Percentiles rank a stretch among this genome's conserved stretches.
phyloP scores from a whole-genome alignment of 2,329 filamentous ascomycete genomes.

The Aspergillus brasiliensis region DNA sequence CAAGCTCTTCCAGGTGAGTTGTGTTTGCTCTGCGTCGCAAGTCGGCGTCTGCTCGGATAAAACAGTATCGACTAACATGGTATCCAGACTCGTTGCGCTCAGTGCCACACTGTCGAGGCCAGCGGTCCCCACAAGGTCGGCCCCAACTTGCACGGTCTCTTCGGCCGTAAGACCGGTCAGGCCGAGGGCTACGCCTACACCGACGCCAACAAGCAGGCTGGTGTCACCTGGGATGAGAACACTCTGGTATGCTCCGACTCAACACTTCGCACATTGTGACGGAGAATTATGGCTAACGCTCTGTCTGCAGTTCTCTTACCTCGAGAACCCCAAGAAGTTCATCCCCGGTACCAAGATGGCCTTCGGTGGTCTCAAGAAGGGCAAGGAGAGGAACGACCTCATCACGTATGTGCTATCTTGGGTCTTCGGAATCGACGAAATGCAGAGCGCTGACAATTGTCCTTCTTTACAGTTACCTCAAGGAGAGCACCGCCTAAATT shows the following conservation, averaged over 20 bases:
- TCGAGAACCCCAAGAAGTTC: constrained; percentile 99
- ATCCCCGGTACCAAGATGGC: constrained; percentile 99
- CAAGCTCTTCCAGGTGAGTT: constrained; percentile 84
- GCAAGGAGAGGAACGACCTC: constrained; percentile 97
- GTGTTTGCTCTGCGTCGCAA: background rate
- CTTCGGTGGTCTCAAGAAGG: constrained; percentile 99
- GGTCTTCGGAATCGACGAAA: background rate
- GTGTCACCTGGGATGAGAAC: constrained; percentile 81
- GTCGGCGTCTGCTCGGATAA: too few species aligned
- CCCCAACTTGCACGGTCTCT: constrained; percentile 94
- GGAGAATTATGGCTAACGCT: constrained; percentile 15
- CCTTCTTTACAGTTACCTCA: constrained; percentile 39
- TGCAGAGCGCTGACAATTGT: constrained; percentile 19
- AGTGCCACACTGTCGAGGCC: constrained; percentile 95
- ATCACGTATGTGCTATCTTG: constrained; percentile 74
- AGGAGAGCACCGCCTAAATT: constrained; percentile 41
- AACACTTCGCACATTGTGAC: background rate
- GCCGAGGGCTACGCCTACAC: constrained; percentile 96
- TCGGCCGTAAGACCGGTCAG: constrained; percentile 90
- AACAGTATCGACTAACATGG: constrained; percentile 12
- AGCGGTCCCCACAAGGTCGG: constrained; percentile 97
- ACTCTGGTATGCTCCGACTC: constrained; percentile 67
- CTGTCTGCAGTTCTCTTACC: constrained; percentile 77
- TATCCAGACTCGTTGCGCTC: constrained; percentile 79
- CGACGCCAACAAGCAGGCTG: constrained; percentile 99